These are phyloP conservation scores for Colletotrichum spinosum DNA, from an alignment of 2,329 filamentous ascomycete species.

Conservation along the genomic window DNA sequence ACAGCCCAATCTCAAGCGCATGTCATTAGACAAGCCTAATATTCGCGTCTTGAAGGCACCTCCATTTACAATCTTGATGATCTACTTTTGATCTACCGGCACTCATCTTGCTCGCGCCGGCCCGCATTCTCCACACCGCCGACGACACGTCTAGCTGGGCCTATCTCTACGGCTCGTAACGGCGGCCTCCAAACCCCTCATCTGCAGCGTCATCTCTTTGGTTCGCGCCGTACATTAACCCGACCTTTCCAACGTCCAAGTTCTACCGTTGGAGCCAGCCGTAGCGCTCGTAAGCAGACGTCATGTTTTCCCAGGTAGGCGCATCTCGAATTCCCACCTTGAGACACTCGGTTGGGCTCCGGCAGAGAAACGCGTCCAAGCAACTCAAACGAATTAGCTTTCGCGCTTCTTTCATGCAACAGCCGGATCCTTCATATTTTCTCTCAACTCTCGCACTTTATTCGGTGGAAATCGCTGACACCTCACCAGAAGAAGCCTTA, in stretches of 20 bases:
- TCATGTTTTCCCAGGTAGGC: constrained; percentile 33
- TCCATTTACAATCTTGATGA: not conserved
- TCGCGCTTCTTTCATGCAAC: not conserved
- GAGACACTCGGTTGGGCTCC: not conserved
- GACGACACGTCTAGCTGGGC: not conserved
- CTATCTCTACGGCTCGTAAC: not conserved
- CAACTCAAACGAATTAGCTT: not conserved
- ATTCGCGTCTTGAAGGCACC: not conserved
- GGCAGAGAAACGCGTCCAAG: constrained; percentile 5
- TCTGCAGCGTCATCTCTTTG: constrained; percentile 14
- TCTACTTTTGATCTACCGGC: not conserved
- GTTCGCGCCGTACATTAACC: constrained; percentile 1
- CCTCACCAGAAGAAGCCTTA: constrained; percentile 74
- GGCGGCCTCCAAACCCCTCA: constrained; percentile 29
- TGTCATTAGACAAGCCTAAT: constrained; percentile 22
- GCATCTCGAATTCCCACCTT: constrained; percentile 5
- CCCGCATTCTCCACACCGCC: not conserved
- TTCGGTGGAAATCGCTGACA: constrained; percentile 1
- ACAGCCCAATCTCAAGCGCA: constrained; percentile 8
- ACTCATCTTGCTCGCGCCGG: not conserved
- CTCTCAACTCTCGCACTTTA: not conserved
- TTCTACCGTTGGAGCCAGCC: too few relatives aligned
- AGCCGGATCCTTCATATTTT: too few relatives aligned
- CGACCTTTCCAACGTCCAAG: too few relatives aligned
- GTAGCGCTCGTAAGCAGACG: not conserved